Conservation (phyloP, 2,329 filamentous ascomycete genomes). For the Thelonectria blattea region DNA sequence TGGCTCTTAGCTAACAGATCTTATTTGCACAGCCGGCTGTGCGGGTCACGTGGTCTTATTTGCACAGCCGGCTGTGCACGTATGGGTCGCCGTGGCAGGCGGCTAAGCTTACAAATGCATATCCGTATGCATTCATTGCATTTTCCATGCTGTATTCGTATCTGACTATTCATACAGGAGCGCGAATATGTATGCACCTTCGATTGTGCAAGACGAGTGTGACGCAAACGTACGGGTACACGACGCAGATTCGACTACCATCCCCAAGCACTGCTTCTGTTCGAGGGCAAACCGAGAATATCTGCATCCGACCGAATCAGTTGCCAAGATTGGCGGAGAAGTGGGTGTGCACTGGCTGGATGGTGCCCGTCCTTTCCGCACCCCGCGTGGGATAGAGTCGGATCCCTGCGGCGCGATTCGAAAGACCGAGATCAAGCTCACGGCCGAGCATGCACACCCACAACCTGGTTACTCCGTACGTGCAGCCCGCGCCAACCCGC, state of each 20-base stretch:
- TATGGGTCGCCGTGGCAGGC: no score
- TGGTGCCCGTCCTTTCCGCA: conserved; percentile 6
- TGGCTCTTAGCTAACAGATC: no score
- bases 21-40: no score
- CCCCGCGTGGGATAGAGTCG: background rate
- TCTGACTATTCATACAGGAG: no score
- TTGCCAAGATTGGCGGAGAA: background rate
- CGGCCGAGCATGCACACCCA: background rate
- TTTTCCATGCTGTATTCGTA: background rate
- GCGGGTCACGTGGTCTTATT: no score
- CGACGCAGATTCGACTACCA: no score
- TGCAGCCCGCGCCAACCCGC: background rate
- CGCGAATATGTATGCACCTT: background rate
- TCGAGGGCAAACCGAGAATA: no score
- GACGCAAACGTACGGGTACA: background rate
- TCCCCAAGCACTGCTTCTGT: no score
- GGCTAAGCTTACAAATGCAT: background rate
- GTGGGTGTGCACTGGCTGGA: background rate
- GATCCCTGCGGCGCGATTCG: conserved; percentile 13
- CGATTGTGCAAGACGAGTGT: background rate
- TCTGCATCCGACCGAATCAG: background rate
- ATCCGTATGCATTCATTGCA: background rate
- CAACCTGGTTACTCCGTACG: background rate
- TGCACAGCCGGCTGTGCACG: no score
- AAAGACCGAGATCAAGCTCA: background rate